These are phyloP conservation scores for Coemansia biformis DNA, from an alignment of 192 early-diverging fungal species.

Conservation along the genomic window DNA sequence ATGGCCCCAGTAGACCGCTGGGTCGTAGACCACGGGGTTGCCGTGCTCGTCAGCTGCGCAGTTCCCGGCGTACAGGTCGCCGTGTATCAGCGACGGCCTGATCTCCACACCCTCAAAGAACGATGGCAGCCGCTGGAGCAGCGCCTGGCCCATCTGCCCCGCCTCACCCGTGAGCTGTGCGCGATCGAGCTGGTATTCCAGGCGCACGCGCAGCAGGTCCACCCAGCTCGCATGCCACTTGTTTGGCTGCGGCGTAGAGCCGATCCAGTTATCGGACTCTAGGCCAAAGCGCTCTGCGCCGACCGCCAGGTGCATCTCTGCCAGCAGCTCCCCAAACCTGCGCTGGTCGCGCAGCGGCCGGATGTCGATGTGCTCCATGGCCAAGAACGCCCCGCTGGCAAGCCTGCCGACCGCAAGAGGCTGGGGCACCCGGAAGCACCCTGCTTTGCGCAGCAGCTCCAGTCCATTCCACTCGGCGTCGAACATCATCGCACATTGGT, in stretches of 20 bases:
- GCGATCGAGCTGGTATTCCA: conserved; percentile 21
- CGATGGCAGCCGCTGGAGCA: conserved; percentile 14
- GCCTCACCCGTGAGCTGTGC: conserved; percentile 4
- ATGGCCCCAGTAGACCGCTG: conserved; percentile 37
- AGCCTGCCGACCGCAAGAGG: conserved; percentile 13
- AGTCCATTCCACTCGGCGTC: conserved; percentile 17
- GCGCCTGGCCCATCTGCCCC: not conserved
- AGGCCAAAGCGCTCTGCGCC: conserved; percentile 29
- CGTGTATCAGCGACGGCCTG: conserved; percentile 29
- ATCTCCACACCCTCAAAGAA: conserved; percentile 19
- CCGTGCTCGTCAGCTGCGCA: conserved; percentile 16
- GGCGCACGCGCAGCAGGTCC: conserved; percentile 18
- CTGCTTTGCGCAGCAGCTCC: conserved; percentile 10
- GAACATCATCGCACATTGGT: conserved; percentile 11
- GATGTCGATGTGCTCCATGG: conserved; percentile 18
- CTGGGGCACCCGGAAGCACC: conserved; percentile 16
- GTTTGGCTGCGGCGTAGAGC: conserved; percentile 28
- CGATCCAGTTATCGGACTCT: conserved; percentile 26
- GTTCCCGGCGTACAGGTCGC: conserved; percentile 33
- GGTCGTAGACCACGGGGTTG: conserved; percentile 28
- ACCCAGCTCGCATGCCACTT: conserved; percentile 27
- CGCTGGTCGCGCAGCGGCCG: conserved; percentile 11
- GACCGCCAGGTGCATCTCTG: conserved; percentile 9
- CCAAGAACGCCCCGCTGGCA: conserved; percentile 14
- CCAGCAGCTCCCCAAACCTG: conserved; percentile 21